These are phyloP conservation scores for Aspergillus cejpii DNA, from an alignment of 2,329 filamentous ascomycete genomes.

Conservation along the genomic window DNA sequence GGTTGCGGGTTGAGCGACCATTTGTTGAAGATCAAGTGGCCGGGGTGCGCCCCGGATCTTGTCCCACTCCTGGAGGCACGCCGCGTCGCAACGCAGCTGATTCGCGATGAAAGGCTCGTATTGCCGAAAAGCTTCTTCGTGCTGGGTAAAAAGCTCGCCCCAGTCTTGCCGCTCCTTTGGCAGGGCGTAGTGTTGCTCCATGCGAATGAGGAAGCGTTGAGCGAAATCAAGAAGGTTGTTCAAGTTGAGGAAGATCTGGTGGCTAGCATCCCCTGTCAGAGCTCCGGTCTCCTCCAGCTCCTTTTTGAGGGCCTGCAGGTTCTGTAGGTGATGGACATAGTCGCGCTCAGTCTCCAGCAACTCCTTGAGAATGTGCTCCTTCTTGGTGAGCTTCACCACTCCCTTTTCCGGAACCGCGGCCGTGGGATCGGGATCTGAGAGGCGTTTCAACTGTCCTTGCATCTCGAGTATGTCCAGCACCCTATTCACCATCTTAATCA, in stretches of 20 bases:
- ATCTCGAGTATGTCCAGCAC: slow-evolving; percentile 81
- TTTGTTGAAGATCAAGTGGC: slow-evolving; percentile 61
- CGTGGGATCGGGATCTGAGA: slow-evolving; percentile 44
- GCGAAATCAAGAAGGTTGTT: slow-evolving; percentile 94
- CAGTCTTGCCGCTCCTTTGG: slow-evolving; percentile 73
- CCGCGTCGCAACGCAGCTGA: slow-evolving; percentile 78
- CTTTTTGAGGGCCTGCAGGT: slow-evolving; percentile 86
- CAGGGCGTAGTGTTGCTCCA: slow-evolving; percentile 90
- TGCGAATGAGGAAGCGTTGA: slow-evolving; percentile 84
- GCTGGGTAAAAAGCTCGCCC: slow-evolving; percentile 82
- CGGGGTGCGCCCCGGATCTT: slow-evolving; percentile 66
- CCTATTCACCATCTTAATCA: slow-evolving; percentile 84
- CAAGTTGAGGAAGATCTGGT: slow-evolving; percentile 94
- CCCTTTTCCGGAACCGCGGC: slow-evolving; percentile 43
- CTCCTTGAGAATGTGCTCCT: slow-evolving; percentile 86
- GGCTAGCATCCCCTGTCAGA: slow-evolving; percentile 80
- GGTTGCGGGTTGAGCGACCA: slow-evolving; percentile 80
- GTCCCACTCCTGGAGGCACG: slow-evolving; percentile 79
- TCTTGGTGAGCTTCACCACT: slow-evolving; percentile 57
- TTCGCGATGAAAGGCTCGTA: slow-evolving; percentile 98
- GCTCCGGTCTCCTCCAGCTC: slow-evolving; percentile 79
- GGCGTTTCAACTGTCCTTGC: slow-evolving; percentile 65
- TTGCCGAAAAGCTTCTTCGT: slow-evolving; percentile 81
- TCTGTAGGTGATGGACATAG: slow-evolving; percentile 94
- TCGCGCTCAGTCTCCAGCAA: slow-evolving; percentile 92